Conservation (phyloP, 1,284 basidiomycete genomes). For the Chalciporus sp. region DNA sequence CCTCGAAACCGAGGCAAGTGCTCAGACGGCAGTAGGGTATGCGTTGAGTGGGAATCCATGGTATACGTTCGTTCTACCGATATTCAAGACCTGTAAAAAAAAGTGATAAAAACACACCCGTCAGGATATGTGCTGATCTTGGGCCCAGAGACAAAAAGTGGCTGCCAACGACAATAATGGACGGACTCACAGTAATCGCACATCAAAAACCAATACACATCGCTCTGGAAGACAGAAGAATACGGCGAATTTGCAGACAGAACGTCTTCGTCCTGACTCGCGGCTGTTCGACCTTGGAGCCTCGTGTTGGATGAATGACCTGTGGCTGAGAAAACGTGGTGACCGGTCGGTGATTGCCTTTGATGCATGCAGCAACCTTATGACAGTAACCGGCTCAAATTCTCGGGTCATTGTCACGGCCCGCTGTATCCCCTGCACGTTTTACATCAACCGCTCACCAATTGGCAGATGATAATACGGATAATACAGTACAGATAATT, state of each 20-base stretch:
- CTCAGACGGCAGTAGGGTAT: constrained; percentile 29
- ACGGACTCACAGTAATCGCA: constrained; percentile 18
- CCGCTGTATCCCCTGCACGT: constrained; percentile 25
- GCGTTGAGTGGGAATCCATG: constrained; percentile 33
- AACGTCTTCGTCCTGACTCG: constrained; percentile 9
- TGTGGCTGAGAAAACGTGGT: constrained; percentile 40
- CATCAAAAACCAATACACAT: constrained; percentile 32
- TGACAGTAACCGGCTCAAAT: constrained; percentile 3
- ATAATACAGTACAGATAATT: not conserved
- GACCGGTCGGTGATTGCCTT: constrained; percentile 27
- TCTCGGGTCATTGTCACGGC: not conserved
- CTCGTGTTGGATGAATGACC: constrained; percentile 29
- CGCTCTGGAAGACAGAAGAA: constrained; percentile 18
- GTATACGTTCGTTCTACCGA: constrained; percentile 33
- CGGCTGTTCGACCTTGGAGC: constrained; percentile 17
- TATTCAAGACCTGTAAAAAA: constrained; percentile 35
- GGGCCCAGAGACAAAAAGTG: not conserved
- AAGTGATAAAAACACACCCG: not conserved
- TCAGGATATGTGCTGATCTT: constrained; percentile 4
- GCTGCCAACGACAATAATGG: not conserved
- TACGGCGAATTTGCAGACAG: constrained; percentile 10
- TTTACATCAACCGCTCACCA: constrained; percentile 6
- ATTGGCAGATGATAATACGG: too few species aligned
- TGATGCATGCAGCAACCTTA: not conserved
- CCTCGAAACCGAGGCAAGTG: constrained; percentile 4